Percentiles rank a stretch among this genome's conserved stretches.
Conservation (phyloP, 345 rosid genomes). For the Noccaea bulbosa region DNA sequence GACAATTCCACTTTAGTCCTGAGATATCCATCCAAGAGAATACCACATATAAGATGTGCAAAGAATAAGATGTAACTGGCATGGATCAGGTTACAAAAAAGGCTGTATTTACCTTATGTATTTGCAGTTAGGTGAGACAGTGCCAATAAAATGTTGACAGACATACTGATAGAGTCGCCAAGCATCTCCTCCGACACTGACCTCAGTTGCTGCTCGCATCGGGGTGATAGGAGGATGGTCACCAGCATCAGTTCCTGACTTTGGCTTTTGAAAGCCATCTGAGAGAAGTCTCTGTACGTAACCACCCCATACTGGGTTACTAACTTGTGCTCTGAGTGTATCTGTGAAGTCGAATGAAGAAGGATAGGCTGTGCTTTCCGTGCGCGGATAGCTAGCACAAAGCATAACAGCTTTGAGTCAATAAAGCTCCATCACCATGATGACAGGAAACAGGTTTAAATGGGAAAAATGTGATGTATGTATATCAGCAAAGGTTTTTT, state of each 20-base stretch:
- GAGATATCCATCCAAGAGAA: conserved; percentile 34
- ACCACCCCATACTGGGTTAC: conserved; percentile 63
- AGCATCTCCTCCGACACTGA: conserved; percentile 73
- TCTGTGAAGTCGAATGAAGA: conserved; percentile 87
- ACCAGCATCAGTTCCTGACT: conserved; percentile 87
- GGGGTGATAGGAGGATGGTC: conserved; percentile 99
- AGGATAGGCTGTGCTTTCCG: conserved; percentile 97
- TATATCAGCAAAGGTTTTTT: conserved; percentile 10
- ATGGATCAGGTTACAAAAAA: conserved; percentile 24
- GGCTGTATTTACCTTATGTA: conserved; percentile 60
- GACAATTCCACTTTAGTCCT: conserved; percentile 85
- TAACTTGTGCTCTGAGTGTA: conserved; percentile 66
- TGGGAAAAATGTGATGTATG: conserved; percentile 4
- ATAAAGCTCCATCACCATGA: conserved; percentile 4
- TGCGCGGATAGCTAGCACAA: conserved; percentile 78
- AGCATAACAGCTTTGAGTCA: conserved; percentile 25
- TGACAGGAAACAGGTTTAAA: background rate
- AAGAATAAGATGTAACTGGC: conserved; percentile 8
- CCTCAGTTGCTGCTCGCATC: conserved; percentile 75
- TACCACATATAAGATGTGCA: conserved; percentile 12
- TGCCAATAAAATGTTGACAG: conserved; percentile 94
- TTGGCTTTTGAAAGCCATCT: conserved; percentile 72
- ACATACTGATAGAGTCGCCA: conserved; percentile 93
- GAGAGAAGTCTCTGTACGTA: conserved; percentile 60
- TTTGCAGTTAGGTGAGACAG: conserved; percentile 91